These are phyloP conservation scores for Penicillium sp. DNA, from an alignment of 2,329 filamentous ascomycete species.

Conservation along the genomic window DNA sequence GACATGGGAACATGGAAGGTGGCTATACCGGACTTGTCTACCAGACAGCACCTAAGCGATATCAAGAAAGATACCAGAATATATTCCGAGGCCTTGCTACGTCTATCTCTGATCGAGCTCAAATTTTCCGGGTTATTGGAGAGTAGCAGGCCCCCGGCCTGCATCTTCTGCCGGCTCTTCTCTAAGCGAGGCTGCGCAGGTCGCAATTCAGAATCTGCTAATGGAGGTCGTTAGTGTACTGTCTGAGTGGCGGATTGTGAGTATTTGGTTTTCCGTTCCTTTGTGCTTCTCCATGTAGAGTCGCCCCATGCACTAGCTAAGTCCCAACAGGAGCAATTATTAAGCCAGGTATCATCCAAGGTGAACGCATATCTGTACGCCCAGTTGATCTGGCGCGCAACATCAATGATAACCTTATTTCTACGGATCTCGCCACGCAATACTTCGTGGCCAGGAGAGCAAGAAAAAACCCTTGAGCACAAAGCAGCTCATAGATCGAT, in stretches of 20 bases:
- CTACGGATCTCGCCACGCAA: not conserved
- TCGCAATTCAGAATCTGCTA: not conserved
- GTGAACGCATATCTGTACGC: not conserved
- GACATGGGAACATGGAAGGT: not conserved
- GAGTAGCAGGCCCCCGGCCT: not conserved
- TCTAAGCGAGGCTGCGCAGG: not conserved
- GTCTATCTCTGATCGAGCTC: not conserved
- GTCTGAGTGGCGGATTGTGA: not conserved
- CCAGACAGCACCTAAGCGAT: not conserved
- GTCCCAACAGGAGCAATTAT: not conserved
- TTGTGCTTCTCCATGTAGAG: too few species aligned
- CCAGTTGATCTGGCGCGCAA: not conserved
- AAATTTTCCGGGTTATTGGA: not conserved
- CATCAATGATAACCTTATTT: not conserved
- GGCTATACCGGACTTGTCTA: not conserved
- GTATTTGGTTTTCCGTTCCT: not conserved
- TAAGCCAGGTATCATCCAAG: not conserved
- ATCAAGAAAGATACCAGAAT: not conserved
- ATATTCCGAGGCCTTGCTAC: not conserved
- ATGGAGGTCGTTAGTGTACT: not conserved
- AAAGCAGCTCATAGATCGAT: slow-evolving; percentile 1
- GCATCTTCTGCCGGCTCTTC: not conserved
- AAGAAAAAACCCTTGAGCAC: not conserved
- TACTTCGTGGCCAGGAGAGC: too few species aligned
- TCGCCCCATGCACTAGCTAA: too few species aligned